Evolutionary conservation across 805 yeast species (phyloP), one percentile per base, ranked within the genome.

Genomic region (Candida sakaeoensis): DNA sequence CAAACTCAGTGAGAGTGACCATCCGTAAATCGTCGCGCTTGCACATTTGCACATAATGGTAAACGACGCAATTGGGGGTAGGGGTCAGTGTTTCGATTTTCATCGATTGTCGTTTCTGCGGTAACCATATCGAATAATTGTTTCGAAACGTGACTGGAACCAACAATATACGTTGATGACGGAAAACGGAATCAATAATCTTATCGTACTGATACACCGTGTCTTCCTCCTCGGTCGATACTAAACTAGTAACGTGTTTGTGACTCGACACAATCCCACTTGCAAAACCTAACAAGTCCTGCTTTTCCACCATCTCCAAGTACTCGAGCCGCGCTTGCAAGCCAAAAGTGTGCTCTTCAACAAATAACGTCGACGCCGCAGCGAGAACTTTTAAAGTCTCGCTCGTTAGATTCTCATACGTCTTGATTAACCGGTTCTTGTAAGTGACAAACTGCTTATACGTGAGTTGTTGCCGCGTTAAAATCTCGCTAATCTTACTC

Each of bases 31-130:
- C 69, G 2, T 51, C 50, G 38, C 82, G 57, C 10, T 49, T 42
- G 0, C 86, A 85, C 2, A 80, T 65, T 55, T 83, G 88, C 13
- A 80, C 53, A 49, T 74, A 82, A 46, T 68, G 69, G 2, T 70
- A 70, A 1, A 80, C 60, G 2, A 80, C 64, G n/a, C n/a, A n/a
- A n/a, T n/a, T n/a, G n/a, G n/a, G n/a, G n/a, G n/a, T n/a, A n/a
- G n/a, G n/a, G n/a, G n/a, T n/a, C n/a, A n/a, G n/a, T n/a, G n/a
- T n/a, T n/a, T n/a, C n/a, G n/a, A n/a, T n/a, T n/a, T 57, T 57
- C 30, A 65, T 54, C 14, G 43, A 50, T 36, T 53, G 70, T 24
- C 46, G 43, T 2, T 21, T 39, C 3, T 53, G 53, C 12, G 35
- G 41, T 19, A 54, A 22, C 2, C 42, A 12, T 24, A 66, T 53